Evolutionary conservation across 163 green algal species (phyloP), one percentile per base, ranked within the genome.

Genomic region (Scenedesmus sp.): DNA sequence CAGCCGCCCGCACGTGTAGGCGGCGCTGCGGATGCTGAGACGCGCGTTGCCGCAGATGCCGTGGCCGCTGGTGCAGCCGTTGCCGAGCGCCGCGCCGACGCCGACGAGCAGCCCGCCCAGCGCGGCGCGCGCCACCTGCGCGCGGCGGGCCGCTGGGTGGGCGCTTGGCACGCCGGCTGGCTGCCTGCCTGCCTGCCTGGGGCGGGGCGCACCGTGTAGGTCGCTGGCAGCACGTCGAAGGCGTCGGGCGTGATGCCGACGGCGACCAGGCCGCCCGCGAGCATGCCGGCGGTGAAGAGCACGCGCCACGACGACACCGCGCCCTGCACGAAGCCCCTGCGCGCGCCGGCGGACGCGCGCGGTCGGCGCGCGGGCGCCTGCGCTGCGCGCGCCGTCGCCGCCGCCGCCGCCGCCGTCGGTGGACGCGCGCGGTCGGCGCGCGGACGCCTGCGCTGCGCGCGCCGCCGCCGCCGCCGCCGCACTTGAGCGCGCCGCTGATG

Each of bases 1-100:
- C n/a, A n/a, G n/a, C n/a, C n/a, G n/a, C 4, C 2, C 80, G 63
- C 53, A 85, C 7, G 86, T 93, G 81, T 86, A 89, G 6, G 80
- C 83, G 13, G 92, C 54, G 63, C 70, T 88, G 39, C 91, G 83
- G 1, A 60, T 24, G 4, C 77, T 89, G 0, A 95, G 81, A 3
- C 91, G 81, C 5, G 87, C 83, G 63, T 85, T 89, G 62, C 92
- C 92, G 57, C 87, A 93, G 70, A 96, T 91, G 60, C 89, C 89
- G 66, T 94, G 91, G 10, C 90, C 90, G 2, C 70, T 87, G 33
- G 89, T 94, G 85, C 90, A 95, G 29, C 88, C 89, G 80, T 90
- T 90, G 48, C 91, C 91, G n/a, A 95, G 62, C 0, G 80, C 63
- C 0, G 89, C 78, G 22, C 92, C 92, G 14, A 91, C 0, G 5